Base-by-base conservation (phyloP, 1,139 yeast genomes). In the Nakaseomyces delphensis region DNA sequence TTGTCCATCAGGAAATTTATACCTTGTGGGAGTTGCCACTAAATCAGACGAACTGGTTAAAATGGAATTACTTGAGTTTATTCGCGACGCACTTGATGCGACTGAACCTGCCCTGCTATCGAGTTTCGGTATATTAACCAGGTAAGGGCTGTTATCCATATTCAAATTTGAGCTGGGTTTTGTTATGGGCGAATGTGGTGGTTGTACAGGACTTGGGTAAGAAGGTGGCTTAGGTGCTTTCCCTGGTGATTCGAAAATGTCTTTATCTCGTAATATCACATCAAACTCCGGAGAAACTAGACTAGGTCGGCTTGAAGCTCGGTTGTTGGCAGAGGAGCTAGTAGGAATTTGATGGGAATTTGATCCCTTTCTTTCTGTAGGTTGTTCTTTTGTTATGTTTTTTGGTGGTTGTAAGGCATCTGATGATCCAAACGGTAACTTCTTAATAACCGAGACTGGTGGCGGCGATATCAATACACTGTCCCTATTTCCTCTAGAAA, bases 171-270 rank as follows among this genome's bases (percentile, higher is more conserved):
- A 4, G 23, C 24, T 36, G 4, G 37, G 37, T 13, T 33, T 36
- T 36, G 39, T 21, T 31, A 36, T 36, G 4, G 37, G 63, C 1
- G 64, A 60, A 32, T 47, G 43, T 3, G 55, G 57, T 11, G 63
- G 62, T 45, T 53, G 63, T 3, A 70, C 68, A 2, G 77, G 77
- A 40, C 72, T 70, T 37, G 71, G 68, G 38, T 64, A 67, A 3
- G 66, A 56, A 3, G 81, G 81, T 9, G 80, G 80, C 43, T 68
- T 69, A 1, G 83, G 84, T 0, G 83, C 80, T 50, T 64, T 74
- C 56, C 84, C 68, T 15, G 84, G 85, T 0, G 84, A 77, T 36
- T 67, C 60, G 53, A 78, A 77, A 8, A 54, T 43, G 11, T 46
- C 48, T 16, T 50, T 50, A 37, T 48, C 48, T 9, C 47, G 25